These are phyloP conservation scores for Trichosporon sp. DNA, from an alignment of 1,284 basidiomycete species.

Conservation along the genomic window DNA sequence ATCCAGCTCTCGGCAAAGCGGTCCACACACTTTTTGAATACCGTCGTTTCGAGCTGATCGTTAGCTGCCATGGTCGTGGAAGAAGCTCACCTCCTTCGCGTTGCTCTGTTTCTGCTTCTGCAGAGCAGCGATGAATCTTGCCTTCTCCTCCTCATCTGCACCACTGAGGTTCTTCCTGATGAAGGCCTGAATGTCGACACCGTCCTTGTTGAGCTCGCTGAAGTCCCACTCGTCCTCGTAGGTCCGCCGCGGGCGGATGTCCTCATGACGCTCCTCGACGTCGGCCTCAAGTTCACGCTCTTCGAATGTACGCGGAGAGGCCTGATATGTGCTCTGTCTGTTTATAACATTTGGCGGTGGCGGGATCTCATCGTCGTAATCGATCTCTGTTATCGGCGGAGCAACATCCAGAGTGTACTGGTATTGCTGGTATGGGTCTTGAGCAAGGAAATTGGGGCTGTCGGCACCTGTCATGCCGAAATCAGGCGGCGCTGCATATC, in stretches of 20 bases:
- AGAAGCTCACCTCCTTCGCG: slow-evolving; percentile 33
- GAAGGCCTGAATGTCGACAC: slow-evolving; percentile 75
- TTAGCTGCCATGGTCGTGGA: slow-evolving; percentile 43
- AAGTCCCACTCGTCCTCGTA: slow-evolving; percentile 55
- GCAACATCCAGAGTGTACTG: slow-evolving; percentile 27
- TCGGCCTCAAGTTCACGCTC: slow-evolving; percentile 18
- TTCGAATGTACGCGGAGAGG: slow-evolving; percentile 8
- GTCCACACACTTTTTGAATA: slow-evolving; percentile 76
- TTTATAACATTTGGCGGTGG: not conserved
- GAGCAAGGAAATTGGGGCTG: slow-evolving; percentile 24
- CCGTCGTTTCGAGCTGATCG: slow-evolving; percentile 54
- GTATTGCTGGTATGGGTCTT: slow-evolving; percentile 29
- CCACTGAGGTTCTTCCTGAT: slow-evolving; percentile 38
- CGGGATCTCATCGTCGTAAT: slow-evolving; percentile 6
- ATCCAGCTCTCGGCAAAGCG: not conserved
- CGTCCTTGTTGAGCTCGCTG: slow-evolving; percentile 64
- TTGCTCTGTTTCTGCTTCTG: slow-evolving; percentile 39
- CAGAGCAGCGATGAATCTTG: slow-evolving; percentile 45
- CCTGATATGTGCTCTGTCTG: not conserved
- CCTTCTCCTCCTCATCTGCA: slow-evolving; percentile 48
- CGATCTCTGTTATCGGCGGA: slow-evolving; percentile 18
- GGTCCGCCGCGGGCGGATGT: slow-evolving; percentile 30
- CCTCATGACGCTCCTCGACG: slow-evolving; percentile 27
- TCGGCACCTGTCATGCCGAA: not conserved
- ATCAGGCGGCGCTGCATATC: slow-evolving; percentile 43